phyloP scores from a whole-genome alignment of 371 early-diverging fungal species.

The Batkoa obscura region DNA sequence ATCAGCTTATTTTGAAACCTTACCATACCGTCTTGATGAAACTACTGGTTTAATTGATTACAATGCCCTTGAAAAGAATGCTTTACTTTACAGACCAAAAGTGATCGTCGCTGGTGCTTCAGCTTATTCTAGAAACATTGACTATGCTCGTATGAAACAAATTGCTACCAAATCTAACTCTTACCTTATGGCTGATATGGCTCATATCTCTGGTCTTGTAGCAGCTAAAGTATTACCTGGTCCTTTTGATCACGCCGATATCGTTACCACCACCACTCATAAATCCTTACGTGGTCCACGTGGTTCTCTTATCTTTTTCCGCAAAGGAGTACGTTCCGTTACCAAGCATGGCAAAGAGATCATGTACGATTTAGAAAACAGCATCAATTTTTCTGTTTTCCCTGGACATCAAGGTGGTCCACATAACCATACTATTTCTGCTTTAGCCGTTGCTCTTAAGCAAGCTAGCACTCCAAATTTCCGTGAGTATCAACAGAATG shows the following conservation, averaged over 20 bases:
- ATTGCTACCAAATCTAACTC: slow-evolving; percentile 73
- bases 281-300: slow-evolving; percentile 98
- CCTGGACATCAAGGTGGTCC: slow-evolving; percentile 99
- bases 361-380: slow-evolving; percentile 72
- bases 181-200: slow-evolving; percentile 96
- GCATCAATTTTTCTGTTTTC: slow-evolving; percentile 95
- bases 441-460: slow-evolving; percentile 91
- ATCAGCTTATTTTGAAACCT: slow-evolving; percentile 92
- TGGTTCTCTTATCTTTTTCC: slow-evolving; percentile 96
- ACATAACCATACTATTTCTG: slow-evolving; percentile 98
- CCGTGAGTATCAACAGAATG: slow-evolving; percentile 79
- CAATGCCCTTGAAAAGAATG: slow-evolving; percentile 67
- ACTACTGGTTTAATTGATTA: slow-evolving; percentile 90
- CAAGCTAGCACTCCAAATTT: slow-evolving; percentile 68
- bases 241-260: slow-evolving; percentile 92
- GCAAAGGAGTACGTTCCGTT: slow-evolving; percentile 64
- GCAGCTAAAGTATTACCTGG: slow-evolving; percentile 73
- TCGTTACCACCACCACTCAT: slow-evolving; percentile 99
- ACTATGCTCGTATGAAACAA: slow-evolving; percentile 83
- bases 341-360: slow-evolving; percentile 75
- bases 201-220: slow-evolving; percentile 87
- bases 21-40: slow-evolving; percentile 90
- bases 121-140: slow-evolving; percentile 92
- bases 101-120: slow-evolving; percentile 96
- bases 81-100: slow-evolving; percentile 88